Percentiles rank a stretch among this genome's conserved stretches.
These are phyloP conservation scores for Lasiodiplodia sp. DNA, from an alignment of 2,329 filamentous ascomycete genomes.

Conservation along the genomic window DNA sequence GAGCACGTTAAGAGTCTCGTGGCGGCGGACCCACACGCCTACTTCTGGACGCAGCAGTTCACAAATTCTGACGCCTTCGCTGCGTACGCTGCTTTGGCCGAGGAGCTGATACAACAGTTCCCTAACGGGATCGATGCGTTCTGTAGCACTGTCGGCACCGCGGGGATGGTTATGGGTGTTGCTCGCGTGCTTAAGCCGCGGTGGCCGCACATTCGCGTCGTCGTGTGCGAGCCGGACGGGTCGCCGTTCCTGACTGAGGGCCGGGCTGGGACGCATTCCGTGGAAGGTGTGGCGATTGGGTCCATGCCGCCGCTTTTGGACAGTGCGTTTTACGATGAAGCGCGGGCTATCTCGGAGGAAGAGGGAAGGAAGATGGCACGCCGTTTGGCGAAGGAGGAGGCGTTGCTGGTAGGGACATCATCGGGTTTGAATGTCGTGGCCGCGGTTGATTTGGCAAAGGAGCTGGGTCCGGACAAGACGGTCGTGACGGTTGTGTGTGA, in stretches of 20 bases:
- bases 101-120: not conserved
- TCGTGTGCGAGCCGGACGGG: not conserved
- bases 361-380: not conserved
- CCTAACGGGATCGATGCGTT: not conserved
- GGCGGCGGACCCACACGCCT: too few relatives aligned
- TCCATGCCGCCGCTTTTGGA: not conserved
- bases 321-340: not conserved
- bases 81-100: not conserved
- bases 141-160: not conserved
- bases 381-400: not conserved
- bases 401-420: not conserved
- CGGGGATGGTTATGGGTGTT: not conserved
- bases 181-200: not conserved
- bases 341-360: not conserved
- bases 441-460: not conserved
- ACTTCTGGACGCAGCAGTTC: conserved; percentile 1
- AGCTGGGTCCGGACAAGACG: not conserved
- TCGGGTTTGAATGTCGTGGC: not conserved
- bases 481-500: conserved; percentile 9
- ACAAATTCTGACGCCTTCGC: not conserved
- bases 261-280: not conserved
- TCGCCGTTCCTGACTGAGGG: not conserved
- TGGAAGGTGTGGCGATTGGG: not conserved
- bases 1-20: not conserved
- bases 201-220: not conserved